Evolutionary conservation across 2,329 filamentous ascomycete genomes (phyloP), one percentile per base, ranked within the genome.

Genomic region (Davidsoniella neocaledoniae): DNA sequence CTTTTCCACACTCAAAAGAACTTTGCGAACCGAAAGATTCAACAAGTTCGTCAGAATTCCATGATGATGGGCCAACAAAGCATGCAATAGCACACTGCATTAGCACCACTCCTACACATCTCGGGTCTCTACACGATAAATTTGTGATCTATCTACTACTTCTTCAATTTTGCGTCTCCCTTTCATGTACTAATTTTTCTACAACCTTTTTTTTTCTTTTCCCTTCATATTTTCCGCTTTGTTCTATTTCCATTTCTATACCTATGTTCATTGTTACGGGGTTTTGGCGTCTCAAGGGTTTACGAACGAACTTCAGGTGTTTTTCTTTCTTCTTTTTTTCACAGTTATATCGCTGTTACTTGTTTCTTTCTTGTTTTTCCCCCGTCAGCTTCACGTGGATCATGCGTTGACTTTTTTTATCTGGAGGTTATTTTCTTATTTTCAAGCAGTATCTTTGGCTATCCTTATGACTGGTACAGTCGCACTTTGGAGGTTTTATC

Each of bases 61-160:
- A 75, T 76, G 68, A 72, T 33, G 29, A 33, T 73, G 69, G 68
- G 67, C 10, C 64, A 65, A 17, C 68, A 72, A 55, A 68, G 67
- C 38, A 71, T 72, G 67, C 70, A 46, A 37, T 33, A 33, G 2
- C 10, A 33, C 8, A 33, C 8, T 9, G 9, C 26, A 9, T 33
- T 5, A 23, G 9, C 26, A 10, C 8, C 3, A 33, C 8, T 10
- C 29, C 9, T 33, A 10, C 8, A 9, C 29, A 33, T 33, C 29
- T 12, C 9, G 4, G 4, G 9, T 33, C 10, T 29, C 12, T 9
- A 33, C 29, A 12, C 29, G 4, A 33, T 33, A 9, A 9, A 33
- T 9, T 33, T 33, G 9, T 12, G 29, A 33, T 33, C 21, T 33
- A 33, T 33, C 29, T 33, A 9, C 29, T 12, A 23, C 33, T 36